Evolutionary conservation across 306 rosid species (phyloP), one percentile per base, ranked within the genome.

Genomic region (Trifolium dubium): DNA sequence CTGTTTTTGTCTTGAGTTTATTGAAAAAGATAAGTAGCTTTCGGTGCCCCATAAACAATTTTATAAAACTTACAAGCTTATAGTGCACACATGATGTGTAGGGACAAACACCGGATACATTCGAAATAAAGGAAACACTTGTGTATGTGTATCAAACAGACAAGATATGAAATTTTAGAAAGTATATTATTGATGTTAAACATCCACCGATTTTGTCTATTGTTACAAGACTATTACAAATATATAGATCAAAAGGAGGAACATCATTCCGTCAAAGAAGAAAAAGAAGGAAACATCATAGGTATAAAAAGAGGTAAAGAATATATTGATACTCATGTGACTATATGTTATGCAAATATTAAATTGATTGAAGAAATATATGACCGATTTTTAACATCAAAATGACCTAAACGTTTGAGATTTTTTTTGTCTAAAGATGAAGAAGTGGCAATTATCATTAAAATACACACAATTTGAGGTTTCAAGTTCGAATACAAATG

Each of bases 41-140:
- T 39, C 69, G 69, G 69, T 64, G 69, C 51, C 17, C 34, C 5
- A 9, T 64, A 17, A 64, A 39, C 10, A 64, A 64, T 18, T 64
- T 0, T 39, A 39, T 17, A 64, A 64, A 15, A 64, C 50, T 17
- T 37, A 10, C 8, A 50, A 35, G 51, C 5, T 17, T 17, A n/a
- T 18, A 10, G 50, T 18, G 69, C 69, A 64, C 69, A 64, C 69
- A 64, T 64, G 69, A 41, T 10, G 5, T 64, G 67, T 62, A 17
- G 47, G 46, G 69, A 64, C 69, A 64, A 64, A 37, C 47, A 17
- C 32, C 14, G 5, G 47, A 37, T 37, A 37, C 50, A 64, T 17
- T 37, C 50, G 31, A 63, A 37, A 17, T 19, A 63, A 64, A 15
- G 69, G 9, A 18, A 64, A 64, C 15, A 9, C 68, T 63, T 29